Base-by-base conservation (phyloP, 169 alveolate genomes). In the Plasmodium coatneyi region DNA sequence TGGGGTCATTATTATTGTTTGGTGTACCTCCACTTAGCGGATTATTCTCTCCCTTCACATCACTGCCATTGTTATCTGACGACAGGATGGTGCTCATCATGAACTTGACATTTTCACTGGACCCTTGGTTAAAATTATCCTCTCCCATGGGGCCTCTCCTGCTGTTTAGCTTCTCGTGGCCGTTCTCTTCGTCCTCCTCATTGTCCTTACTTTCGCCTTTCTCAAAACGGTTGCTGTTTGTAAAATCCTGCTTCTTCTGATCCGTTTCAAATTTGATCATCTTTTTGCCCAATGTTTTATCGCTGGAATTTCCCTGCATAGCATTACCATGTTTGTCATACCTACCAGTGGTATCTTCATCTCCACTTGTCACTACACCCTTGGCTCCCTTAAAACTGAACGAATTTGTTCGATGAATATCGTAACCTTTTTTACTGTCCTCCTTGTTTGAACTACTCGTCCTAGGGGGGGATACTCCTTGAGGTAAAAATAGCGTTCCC, bases 41-140 rank as follows among this genome's bases (percentile, higher is more conserved):
- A 54, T 56, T 66, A 41, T 70, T 56, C 39, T 54, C 93, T 19
- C 49, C 76, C 86, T 76, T 89, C 39, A 41, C 56, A 9, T 90
- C 89, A 19, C 34, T 36, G 39, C 56, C 80, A 28, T 16, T 71
- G 22, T 71, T 49, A n/a, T 60, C 83, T 4, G 34, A 49, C 22
- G 60, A 46, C 7, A 30, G 12, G 12, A 28, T 22, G n/a, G 36
- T 66, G 60, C 43, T 70, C 34, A 28, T 28, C 54, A 22, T 72
- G n/a, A 72, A 36, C 39, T 71, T 79, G 19, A 30, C 46, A 25
- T 90, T 89, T 78, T 82, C 92, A 39, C 71, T 80, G 5, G 76
- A 19, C 52, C 72, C 78, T 14, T 39, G 49, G 36, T 86, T 76
- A 9, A 22, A 66, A 22, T 66, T 10, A 0, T 66, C 76, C 34